A percentile compares a stretch with the other conserved stretches of the same genome.
phyloP scores from a whole-genome alignment of 1,139 yeast genomes.

The Candida sanyaensis region DNA sequence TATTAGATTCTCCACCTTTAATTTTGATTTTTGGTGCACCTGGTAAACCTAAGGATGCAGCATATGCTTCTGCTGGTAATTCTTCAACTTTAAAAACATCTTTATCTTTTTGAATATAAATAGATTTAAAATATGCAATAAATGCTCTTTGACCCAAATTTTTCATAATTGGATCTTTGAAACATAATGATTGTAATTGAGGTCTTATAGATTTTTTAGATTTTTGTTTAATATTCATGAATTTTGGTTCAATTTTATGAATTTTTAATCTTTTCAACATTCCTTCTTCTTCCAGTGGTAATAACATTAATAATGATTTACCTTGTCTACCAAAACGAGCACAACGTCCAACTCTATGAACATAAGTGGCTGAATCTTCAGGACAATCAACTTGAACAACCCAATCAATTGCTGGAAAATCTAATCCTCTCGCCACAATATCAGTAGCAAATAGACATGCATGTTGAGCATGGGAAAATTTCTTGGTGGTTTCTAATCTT shows the following conservation, averaged over 20 bases:
- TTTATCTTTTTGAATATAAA: constrained; percentile 85
- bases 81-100: constrained; percentile 77
- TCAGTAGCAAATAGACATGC: constrained; percentile 95
- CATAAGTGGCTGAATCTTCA: constrained; percentile 92
- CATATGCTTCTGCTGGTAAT: constrained; percentile 80
- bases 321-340: constrained; percentile 94
- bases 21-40: constrained; percentile 94
- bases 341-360: constrained; percentile 95
- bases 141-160: constrained; percentile 96
- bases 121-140: constrained; percentile 82
- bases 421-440: constrained; percentile 95
- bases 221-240: constrained; percentile 72
- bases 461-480: constrained; percentile 82
- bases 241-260: constrained; percentile 68
- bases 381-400: constrained; percentile 96
- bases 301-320: constrained; percentile 76
- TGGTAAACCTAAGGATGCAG: constrained; percentile 87
- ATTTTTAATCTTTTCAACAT: constrained; percentile 65
- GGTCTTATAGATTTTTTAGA: constrained; percentile 79
- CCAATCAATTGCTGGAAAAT: constrained; percentile 98
- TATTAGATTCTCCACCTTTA: constrained; percentile 48
- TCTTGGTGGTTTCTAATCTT: constrained; percentile 83
- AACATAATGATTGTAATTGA: constrained; percentile 86
- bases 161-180: constrained; percentile 88
- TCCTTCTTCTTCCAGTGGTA: constrained; percentile 82